phyloP scores from a whole-genome alignment of 2,329 filamentous ascomycete genomes.

The Dactylonectria estremocensis region DNA sequence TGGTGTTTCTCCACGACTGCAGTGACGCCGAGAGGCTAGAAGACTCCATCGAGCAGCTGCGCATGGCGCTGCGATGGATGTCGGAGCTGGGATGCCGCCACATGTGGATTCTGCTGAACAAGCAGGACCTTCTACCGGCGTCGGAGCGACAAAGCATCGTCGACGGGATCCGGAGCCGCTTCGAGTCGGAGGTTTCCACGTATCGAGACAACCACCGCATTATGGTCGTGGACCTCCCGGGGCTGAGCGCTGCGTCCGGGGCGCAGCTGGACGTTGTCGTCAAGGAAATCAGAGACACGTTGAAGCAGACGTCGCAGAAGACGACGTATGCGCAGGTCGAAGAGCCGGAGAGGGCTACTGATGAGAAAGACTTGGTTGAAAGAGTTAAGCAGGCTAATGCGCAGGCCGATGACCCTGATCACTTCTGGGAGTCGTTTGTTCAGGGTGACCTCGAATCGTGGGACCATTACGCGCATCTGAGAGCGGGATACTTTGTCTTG shows the following conservation, averaged over 20 bases:
- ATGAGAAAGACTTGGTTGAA: constrained; percentile 35
- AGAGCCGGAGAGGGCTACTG: constrained; percentile 28
- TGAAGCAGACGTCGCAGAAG: constrained; percentile 6
- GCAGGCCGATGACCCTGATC: constrained; percentile 18
- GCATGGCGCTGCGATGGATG: constrained; percentile 40
- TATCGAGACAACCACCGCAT: constrained; percentile 30
- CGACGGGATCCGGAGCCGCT: constrained; percentile 5
- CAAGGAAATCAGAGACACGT: constrained; percentile 37
- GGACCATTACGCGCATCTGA: constrained; percentile 54
- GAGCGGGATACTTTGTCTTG: constrained; percentile 52
- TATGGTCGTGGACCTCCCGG: constrained; percentile 43
- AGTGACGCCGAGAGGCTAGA: constrained; percentile 43
- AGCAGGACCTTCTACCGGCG: constrained; percentile 48
- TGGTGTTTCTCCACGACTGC: constrained; percentile 51
- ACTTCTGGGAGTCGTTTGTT: constrained; percentile 50
- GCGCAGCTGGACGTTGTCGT: constrained; percentile 32
- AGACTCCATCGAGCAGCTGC: constrained; percentile 48
- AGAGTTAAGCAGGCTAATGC: constrained; percentile 26
- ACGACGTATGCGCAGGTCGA: constrained; percentile 24
- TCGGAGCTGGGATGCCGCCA: constrained; percentile 36
- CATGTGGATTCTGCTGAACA: constrained; percentile 52
- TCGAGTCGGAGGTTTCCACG: constrained; percentile 36
- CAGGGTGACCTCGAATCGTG: constrained; percentile 48
- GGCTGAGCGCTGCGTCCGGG: constrained; percentile 39
- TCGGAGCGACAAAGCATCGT: constrained; percentile 38